These are phyloP conservation scores for Epicoccum nigrum DNA, from an alignment of 2,329 filamentous ascomycete genomes.

Conservation along the genomic window DNA sequence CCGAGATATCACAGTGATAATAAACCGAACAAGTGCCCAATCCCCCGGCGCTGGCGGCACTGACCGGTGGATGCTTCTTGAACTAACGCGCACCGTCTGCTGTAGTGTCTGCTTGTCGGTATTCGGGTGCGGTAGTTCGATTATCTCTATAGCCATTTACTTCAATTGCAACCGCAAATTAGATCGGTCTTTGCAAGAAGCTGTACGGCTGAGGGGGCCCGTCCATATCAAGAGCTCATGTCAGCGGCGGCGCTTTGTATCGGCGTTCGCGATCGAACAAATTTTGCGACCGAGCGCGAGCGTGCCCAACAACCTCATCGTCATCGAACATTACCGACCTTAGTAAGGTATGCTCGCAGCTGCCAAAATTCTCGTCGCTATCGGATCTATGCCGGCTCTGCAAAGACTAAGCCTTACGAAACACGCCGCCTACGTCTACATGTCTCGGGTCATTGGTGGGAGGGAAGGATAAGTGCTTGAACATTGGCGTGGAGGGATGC, in stretches of 20 bases:
- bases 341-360: not conserved
- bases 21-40: not conserved
- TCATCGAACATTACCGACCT: not conserved
- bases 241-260: slow-evolving; percentile 5
- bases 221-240: not conserved
- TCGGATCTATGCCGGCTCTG: not conserved
- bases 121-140: slow-evolving; percentile 5
- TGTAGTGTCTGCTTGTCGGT: slow-evolving; percentile 13
- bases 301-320: not conserved
- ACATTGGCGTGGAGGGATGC: not conserved
- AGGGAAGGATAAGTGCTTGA: not conserved
- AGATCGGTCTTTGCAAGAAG: not conserved
- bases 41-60: slow-evolving; percentile 11
- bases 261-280: slow-evolving; percentile 8
- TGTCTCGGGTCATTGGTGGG: slow-evolving; percentile 1
- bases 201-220: not conserved
- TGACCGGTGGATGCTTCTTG: slow-evolving; percentile 7
- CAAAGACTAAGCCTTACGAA: not conserved
- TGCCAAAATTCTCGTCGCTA: not conserved
- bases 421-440: not conserved
- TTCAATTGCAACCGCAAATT: not conserved
- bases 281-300: slow-evolving; percentile 5
- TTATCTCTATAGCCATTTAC: no score
- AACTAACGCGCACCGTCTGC: slow-evolving; percentile 7
- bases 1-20: not conserved